Evolutionary conservation across 2,329 filamentous ascomycete genomes (phyloP), one percentile per base, ranked within the genome.

Genomic region (Penicillium decumbens): DNA sequence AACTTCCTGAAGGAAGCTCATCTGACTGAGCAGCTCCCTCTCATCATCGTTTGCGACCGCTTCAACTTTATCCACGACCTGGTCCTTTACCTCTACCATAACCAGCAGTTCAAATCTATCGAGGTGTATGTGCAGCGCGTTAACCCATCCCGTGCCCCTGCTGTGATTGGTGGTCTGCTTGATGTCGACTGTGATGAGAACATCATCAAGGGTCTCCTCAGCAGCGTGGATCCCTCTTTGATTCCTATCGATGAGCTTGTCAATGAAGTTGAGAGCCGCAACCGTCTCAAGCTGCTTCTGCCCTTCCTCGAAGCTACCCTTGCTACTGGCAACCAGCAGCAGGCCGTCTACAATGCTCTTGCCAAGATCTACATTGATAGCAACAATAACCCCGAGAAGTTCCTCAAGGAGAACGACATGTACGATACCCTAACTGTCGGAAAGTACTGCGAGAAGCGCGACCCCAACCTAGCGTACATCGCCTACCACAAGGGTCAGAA

Each of bases 331-430:
- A 96, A 95, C 74, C 88, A 95, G 70, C 91, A 98, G 72, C 90
- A 95, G 69, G 95, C 92, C 39, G 88, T 98, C 15, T 97, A 88
- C 80, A 97, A 98, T 60, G 95, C 93, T 6, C 80, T 98, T 27
- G 93, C 93, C 44, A 98, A 98, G 82, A 98, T 98, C 61, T 98
- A 98, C 75, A 98, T 98, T 50, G 93, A 98, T 73, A 90, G 84
- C 60, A 98, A 98, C 80, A 95, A 96, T 75, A 90, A 96, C 69
- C 93, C 93, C 0, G 93, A 98, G 79, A 88, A 89, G 67, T 98
- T 98, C 77, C 77, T 98, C 45, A 95, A 93, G 76, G 89, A 96
- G 75, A 98, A 98, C 67, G 89, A 96, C 65, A 83, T 93, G 69
- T 98, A 98, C 61, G 93, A 98, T 66, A 89, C 93, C 3, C 77